phyloP scores from a whole-genome alignment of 2,329 filamentous ascomycete genomes.

The Teratosphaeria zuluensis region DNA sequence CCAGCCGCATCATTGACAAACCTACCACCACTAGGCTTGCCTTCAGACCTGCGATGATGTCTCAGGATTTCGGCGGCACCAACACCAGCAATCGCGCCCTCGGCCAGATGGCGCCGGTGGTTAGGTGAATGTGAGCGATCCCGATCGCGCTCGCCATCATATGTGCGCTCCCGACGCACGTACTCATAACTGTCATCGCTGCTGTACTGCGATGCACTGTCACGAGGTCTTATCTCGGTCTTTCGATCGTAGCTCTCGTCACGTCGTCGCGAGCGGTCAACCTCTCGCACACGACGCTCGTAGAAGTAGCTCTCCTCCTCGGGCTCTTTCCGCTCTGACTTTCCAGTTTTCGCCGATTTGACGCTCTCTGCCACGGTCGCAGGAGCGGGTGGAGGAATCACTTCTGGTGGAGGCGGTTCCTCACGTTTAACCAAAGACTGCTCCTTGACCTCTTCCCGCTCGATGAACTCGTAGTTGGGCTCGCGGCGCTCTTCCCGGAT shows the following conservation, averaged over 20 bases:
- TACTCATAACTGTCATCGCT: slow-evolving; percentile 56
- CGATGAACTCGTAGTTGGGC: slow-evolving; percentile 50
- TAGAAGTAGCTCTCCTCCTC: slow-evolving; percentile 53
- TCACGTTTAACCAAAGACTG: slow-evolving; percentile 34
- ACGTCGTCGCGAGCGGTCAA: slow-evolving; percentile 39
- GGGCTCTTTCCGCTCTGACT: slow-evolving; percentile 5
- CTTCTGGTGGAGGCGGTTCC: slow-evolving; percentile 25
- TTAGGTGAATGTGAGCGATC: slow-evolving; percentile 28
- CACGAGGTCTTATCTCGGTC: slow-evolving; percentile 40
- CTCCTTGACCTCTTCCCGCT: slow-evolving; percentile 43
- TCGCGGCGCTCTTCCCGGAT: slow-evolving; percentile 41
- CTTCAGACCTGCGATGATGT: slow-evolving; percentile 47
- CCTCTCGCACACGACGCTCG: slow-evolving; percentile 46
- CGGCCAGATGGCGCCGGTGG: slow-evolving; percentile 49
- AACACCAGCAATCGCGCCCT: slow-evolving; percentile 50
- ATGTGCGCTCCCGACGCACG: slow-evolving; percentile 37
- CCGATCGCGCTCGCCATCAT: slow-evolving; percentile 28
- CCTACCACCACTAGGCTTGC: slow-evolving; percentile 43
- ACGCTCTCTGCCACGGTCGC: neutral
- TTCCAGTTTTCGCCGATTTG: slow-evolving; percentile 14
- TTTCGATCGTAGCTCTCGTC: slow-evolving; percentile 32
- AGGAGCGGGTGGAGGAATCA: slow-evolving; percentile 2
- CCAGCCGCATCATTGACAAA: slow-evolving; percentile 48
- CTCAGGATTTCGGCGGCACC: slow-evolving; percentile 52
- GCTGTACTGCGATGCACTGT: slow-evolving; percentile 46